Conservation (phyloP, 768 basidiomycete genomes). For the Mrakia gelida region DNA sequence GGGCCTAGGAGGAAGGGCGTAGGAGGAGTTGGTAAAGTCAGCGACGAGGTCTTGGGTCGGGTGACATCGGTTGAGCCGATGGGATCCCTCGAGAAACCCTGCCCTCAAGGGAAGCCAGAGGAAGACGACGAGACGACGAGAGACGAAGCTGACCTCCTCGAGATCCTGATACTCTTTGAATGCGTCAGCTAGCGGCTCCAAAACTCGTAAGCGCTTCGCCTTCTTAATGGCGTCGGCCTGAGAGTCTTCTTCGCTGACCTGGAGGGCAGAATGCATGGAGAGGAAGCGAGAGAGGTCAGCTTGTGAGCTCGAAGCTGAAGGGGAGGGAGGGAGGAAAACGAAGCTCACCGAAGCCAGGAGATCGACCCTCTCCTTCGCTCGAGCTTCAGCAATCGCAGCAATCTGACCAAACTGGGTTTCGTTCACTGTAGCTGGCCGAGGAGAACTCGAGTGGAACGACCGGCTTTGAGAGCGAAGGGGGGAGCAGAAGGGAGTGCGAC, state of each 20-base stretch:
- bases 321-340: neutral
- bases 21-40: slow-evolving; percentile 13
- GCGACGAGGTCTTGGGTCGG: neutral
- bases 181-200: slow-evolving; percentile 61
- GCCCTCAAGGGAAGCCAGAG: neutral
- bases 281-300: neutral
- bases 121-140: neutral
- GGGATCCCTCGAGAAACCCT: neutral
- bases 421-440: neutral
- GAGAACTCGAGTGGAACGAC: neutral
- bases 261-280: neutral
- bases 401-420: slow-evolving; percentile 14
- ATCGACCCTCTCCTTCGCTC: neutral
- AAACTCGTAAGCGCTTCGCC: slow-evolving; percentile 62
- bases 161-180: slow-evolving; percentile 64
- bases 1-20: slow-evolving; percentile 50
- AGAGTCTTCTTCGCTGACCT: neutral
- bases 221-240: slow-evolving; percentile 36
- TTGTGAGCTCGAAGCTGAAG: neutral
- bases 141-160: slow-evolving; percentile 52
- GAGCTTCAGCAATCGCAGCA: neutral
- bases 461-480: neutral
- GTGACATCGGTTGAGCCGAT: neutral
- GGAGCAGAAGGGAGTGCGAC: neutral
- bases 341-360: slow-evolving; percentile 15